Evolutionary conservation across 2,329 filamentous ascomycete genomes (phyloP).

Genomic region (Purpureocillium lavendulum): DNA sequence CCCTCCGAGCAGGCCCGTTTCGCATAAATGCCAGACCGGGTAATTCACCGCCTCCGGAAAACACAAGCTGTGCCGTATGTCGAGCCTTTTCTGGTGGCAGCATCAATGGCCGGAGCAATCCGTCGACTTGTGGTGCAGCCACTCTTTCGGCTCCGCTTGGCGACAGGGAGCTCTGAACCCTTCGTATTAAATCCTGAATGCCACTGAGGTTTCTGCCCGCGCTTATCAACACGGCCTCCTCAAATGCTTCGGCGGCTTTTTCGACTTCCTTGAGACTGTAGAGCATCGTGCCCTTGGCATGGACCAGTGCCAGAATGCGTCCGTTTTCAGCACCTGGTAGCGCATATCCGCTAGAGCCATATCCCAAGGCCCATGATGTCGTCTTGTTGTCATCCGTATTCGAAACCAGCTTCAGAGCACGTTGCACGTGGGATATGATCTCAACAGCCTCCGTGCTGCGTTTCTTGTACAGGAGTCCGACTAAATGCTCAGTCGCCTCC

Average conservation of each 20-base stretch:
- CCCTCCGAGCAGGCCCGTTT: constrained; percentile 63
- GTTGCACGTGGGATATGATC: constrained; percentile 80
- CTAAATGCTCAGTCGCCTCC: constrained; percentile 89
- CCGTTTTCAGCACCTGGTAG: constrained; percentile 85
- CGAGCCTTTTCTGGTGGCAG: constrained; percentile 78
- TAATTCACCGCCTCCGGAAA: constrained; percentile 64
- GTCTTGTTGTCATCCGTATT: constrained; percentile 3
- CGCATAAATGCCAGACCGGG: constrained; percentile 70
- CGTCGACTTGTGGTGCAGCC: constrained; percentile 7
- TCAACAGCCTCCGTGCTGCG: constrained; percentile 77
- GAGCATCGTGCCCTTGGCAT: constrained; percentile 97
- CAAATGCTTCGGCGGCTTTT: constrained; percentile 79
- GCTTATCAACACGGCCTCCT: constrained; percentile 88
- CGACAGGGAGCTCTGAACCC: constrained; percentile 64
- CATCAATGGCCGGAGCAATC: constrained; percentile 50
- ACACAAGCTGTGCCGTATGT: constrained; percentile 75
- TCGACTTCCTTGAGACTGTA: constrained; percentile 80
- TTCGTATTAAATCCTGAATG: constrained; percentile 70
- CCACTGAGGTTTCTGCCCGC: constrained; percentile 61
- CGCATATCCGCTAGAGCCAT: constrained; percentile 56
- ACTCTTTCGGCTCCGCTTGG: constrained; percentile 10
- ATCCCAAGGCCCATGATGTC: constrained; percentile 14
- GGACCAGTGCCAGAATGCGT: constrained; percentile 83
- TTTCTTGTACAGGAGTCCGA: constrained; percentile 79
- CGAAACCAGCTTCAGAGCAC: constrained; percentile 37